phyloP scores from a whole-genome alignment of 2,329 filamentous ascomycete genomes.

The Fusarium dimerum region DNA sequence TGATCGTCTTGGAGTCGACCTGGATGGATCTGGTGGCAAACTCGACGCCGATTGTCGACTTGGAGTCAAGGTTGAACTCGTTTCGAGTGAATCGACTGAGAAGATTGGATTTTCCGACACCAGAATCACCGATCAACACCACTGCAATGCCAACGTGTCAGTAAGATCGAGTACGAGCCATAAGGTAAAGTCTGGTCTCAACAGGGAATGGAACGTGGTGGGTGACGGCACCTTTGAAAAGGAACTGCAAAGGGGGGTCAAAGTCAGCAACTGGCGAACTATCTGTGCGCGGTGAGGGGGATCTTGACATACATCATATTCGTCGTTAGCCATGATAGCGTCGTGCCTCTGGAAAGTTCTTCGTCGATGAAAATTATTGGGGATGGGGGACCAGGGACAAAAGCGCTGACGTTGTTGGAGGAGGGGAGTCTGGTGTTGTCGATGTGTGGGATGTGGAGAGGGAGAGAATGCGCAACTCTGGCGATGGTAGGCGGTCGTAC shows the following conservation, averaged over 20 bases:
- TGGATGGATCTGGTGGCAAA: slow-evolving; percentile 98
- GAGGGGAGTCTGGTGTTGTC: slow-evolving; percentile 29
- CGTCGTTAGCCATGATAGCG: slow-evolving; percentile 94
- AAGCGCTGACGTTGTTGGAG: slow-evolving; percentile 27
- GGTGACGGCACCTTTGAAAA: slow-evolving; percentile 84
- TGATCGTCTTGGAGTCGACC: slow-evolving; percentile 99
- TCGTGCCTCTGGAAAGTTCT: slow-evolving; percentile 19
- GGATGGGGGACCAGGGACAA: slow-evolving; percentile 16
- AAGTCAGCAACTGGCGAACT: slow-evolving; percentile 35
- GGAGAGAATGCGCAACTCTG: slow-evolving; percentile 36
- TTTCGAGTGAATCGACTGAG: slow-evolving; percentile 99
- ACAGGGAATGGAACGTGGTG: slow-evolving; percentile 12
- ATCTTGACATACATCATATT: slow-evolving; percentile 85
- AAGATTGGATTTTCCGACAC: slow-evolving; percentile 99
- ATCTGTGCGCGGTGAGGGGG: slow-evolving; percentile 18
- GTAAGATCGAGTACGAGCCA: slow-evolving; percentile 20
- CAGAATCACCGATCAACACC: slow-evolving; percentile 98
- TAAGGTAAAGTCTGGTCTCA: slow-evolving; percentile 17
- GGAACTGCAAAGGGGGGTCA: slow-evolving; percentile 65
- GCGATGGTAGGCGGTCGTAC: slow-evolving; percentile 33
- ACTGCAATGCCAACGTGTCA: slow-evolving; percentile 56
- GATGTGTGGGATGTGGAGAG: slow-evolving; percentile 35
- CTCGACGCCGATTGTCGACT: slow-evolving; percentile 99
- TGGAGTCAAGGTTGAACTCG: slow-evolving; percentile 99
- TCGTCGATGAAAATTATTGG: slow-evolving; percentile 14